Evolutionary conservation across 495 filamentous ascomycete genomes (phyloP).

Genomic region (Talaromyces trachyspermus): DNA sequence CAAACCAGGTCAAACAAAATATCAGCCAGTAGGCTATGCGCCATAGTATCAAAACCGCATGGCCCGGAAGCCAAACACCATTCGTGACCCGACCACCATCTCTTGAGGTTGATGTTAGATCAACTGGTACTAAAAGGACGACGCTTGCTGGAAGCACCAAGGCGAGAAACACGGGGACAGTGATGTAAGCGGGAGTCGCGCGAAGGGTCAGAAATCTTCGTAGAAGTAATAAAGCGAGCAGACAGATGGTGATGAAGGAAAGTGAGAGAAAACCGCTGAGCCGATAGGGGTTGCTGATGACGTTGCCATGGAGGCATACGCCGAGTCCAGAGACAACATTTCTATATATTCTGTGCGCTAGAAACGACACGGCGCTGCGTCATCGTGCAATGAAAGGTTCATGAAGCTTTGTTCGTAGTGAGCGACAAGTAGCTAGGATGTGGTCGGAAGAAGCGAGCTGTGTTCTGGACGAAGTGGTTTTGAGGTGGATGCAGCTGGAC

Average conservation of each 20-base stretch:
- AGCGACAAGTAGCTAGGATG: not conserved
- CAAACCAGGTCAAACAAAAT: slow-evolving; percentile 85
- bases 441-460: no score
- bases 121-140: slow-evolving; percentile 91
- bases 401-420: no score
- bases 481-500: no score
- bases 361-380: not conserved
- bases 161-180: slow-evolving; percentile 87
- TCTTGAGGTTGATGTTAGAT: slow-evolving; percentile 78
- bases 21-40: slow-evolving; percentile 94
- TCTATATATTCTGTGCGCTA: not conserved
- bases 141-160: slow-evolving; percentile 88
- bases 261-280: slow-evolving; percentile 68
- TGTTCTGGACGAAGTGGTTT: no score
- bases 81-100: slow-evolving; percentile 55
- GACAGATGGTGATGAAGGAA: slow-evolving; percentile 63
- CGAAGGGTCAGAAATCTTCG: slow-evolving; percentile 86
- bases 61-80: slow-evolving; percentile 59
- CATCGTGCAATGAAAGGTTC: not conserved
- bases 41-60: slow-evolving; percentile 75
- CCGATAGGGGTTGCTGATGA: slow-evolving; percentile 40
- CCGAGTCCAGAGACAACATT: slow-evolving; percentile 5
- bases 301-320: slow-evolving; percentile 16
- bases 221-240: slow-evolving; percentile 72
- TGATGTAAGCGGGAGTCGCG: slow-evolving; percentile 82